phyloP scores from a whole-genome alignment of 1,139 yeast species.

The Spencermartinsiella ligniputridi region DNA sequence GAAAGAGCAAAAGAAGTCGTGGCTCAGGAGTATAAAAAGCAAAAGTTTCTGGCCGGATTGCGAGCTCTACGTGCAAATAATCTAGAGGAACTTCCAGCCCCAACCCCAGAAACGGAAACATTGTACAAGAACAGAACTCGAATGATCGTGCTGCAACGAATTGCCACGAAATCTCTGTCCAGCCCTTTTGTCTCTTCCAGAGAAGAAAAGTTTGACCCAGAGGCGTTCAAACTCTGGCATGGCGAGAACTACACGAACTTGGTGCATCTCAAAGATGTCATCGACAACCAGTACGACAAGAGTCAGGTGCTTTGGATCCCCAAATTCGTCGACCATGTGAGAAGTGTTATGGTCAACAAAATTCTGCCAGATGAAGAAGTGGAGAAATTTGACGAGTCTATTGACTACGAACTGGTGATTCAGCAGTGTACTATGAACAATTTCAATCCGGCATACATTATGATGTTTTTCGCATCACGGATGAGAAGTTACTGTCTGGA shows the following conservation, averaged over 20 bases:
- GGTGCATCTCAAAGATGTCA: slow-evolving; percentile 7
- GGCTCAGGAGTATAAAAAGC: slow-evolving; percentile 11
- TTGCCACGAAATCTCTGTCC: background rate
- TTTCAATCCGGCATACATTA: slow-evolving; percentile 14
- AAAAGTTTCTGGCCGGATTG: slow-evolving; percentile 1
- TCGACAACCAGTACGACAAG: slow-evolving; percentile 1
- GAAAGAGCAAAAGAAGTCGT: slow-evolving; percentile 16
- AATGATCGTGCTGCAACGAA: background rate
- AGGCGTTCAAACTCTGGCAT: slow-evolving; percentile 5
- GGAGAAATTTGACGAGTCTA: slow-evolving; percentile 12
- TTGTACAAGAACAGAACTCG: background rate
- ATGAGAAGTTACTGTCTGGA: slow-evolving; percentile 9
- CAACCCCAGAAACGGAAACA: background rate
- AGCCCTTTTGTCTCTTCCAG: slow-evolving; percentile 12
- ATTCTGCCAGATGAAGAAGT: slow-evolving; percentile 11
- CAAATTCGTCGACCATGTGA: slow-evolving; percentile 18
- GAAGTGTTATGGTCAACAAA: slow-evolving; percentile 12
- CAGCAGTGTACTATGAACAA: slow-evolving; percentile 25
- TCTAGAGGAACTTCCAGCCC: background rate
- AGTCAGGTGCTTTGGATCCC: slow-evolving; percentile 25
- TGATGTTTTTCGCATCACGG: slow-evolving; percentile 10
- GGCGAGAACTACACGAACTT: slow-evolving; percentile 5
- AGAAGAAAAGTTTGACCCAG: slow-evolving; percentile 15
- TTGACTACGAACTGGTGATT: slow-evolving; percentile 23
- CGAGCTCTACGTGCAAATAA: background rate